These are phyloP conservation scores for Diplogelasinospora grovesii DNA, from an alignment of 495 filamentous ascomycete genomes.

Conservation along the genomic window DNA sequence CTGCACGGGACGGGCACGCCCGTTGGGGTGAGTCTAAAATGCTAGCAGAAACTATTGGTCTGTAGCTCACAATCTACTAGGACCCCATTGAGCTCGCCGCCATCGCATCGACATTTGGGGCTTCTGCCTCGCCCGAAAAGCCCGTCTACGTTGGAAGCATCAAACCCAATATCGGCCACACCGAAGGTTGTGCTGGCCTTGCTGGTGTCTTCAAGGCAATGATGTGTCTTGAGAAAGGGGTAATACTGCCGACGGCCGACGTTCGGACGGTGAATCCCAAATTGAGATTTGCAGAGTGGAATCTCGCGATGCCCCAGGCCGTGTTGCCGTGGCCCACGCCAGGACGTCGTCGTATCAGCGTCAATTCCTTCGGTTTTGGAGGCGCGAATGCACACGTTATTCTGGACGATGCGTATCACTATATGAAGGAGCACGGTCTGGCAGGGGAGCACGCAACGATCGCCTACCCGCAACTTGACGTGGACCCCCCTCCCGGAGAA, in stretches of 20 bases:
- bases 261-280: conserved; percentile 43
- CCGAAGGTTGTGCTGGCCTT: conserved; percentile 45
- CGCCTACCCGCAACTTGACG: too few species aligned
- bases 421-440: background rate
- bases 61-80: background rate
- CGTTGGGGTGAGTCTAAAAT: too few species aligned
- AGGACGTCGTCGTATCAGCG: background rate
- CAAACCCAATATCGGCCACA: conserved; percentile 50
- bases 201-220: conserved; percentile 46
- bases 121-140: conserved; percentile 15
- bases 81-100: conserved; percentile 26
- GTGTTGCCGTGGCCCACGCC: background rate
- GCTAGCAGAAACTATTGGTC: background rate
- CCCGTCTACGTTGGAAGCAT: conserved; percentile 45
- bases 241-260: conserved; percentile 32
- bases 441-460: conserved; percentile 3
- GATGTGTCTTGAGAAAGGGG: conserved; percentile 40
- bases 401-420: background rate
- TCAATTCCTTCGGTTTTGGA: conserved; percentile 6
- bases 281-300: conserved; percentile 14
- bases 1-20: conserved; percentile 22
- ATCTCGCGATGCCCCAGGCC: background rate
- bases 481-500: too few species aligned
- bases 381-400: conserved; percentile 1
- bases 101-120: conserved; percentile 31